Conservation (phyloP, 805 yeast species). For the Candida germanica region DNA sequence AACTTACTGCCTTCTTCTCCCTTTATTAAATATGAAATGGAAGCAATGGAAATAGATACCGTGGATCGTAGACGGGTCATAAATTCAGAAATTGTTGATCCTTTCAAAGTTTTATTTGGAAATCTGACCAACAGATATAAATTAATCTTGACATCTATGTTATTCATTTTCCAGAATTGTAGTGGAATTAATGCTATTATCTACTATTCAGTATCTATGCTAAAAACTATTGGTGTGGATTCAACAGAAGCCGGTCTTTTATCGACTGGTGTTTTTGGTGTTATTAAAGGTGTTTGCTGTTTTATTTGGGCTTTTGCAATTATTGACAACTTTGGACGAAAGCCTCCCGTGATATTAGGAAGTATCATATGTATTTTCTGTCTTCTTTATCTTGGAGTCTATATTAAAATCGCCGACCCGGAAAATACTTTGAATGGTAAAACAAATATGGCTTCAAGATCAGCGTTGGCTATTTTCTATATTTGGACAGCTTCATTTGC, state of each 20-base stretch:
- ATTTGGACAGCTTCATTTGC: constrained; percentile 46
- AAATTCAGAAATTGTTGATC: constrained; percentile 39
- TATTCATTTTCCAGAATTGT: constrained; percentile 43
- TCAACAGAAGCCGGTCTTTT: constrained; percentile 45
- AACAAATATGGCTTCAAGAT: constrained; percentile 32
- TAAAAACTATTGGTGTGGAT: constrained; percentile 47
- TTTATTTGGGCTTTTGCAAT: constrained; percentile 42
- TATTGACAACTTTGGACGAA: constrained; percentile 47
- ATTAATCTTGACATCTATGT: constrained; percentile 32
- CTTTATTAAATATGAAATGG: constrained; percentile 40
- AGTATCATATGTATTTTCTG: constrained; percentile 39
- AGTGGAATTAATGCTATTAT: constrained; percentile 50
- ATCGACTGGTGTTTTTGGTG: constrained; percentile 53
- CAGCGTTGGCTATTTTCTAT: constrained; percentile 44
- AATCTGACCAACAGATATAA: constrained; percentile 28
- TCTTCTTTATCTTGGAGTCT: constrained; percentile 49
- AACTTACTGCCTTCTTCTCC: constrained; percentile 37
- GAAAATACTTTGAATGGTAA: constrained; percentile 7
- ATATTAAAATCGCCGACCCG: constrained; percentile 38
- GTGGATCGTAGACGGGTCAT: constrained; percentile 23
- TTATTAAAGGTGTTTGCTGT: constrained; percentile 43
- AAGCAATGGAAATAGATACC: constrained; percentile 22
- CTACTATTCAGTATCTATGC: constrained; percentile 51
- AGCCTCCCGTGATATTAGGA: constrained; percentile 37
- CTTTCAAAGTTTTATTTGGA: constrained; percentile 31